Percentiles rank a stretch among this genome's conserved stretches.
phyloP scores from a whole-genome alignment of 768 basidiomycete species.

The Mycena filopes region DNA sequence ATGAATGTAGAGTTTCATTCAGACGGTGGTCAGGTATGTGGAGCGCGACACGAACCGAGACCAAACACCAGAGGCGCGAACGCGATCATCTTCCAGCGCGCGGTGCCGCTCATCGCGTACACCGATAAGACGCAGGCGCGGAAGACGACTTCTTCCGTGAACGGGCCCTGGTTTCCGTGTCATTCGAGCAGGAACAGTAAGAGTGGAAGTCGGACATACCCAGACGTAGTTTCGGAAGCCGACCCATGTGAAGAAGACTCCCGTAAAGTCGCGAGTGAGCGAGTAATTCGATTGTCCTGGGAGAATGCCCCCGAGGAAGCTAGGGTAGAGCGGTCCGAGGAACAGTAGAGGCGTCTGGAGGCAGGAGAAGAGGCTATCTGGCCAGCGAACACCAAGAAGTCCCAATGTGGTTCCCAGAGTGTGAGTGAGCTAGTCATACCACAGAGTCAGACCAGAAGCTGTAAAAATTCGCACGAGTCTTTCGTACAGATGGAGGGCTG shows the following conservation, averaged over 20 bases:
- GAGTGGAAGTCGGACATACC: too few relatives aligned
- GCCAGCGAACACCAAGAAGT: slow-evolving; percentile 13
- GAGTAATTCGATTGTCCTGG: slow-evolving; percentile 68
- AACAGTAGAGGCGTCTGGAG: slow-evolving; percentile 80
- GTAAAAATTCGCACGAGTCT: not conserved
- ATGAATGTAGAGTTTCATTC: too few relatives aligned
- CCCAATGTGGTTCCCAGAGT: not conserved
- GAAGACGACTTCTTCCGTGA: slow-evolving; percentile 94
- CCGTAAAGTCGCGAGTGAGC: slow-evolving; percentile 50
- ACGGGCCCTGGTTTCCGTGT: slow-evolving; percentile 90
- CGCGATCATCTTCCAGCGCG: too few relatives aligned
- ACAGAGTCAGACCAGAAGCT: not conserved
- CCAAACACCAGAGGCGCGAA: slow-evolving; percentile 90
- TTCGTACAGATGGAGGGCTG: not conserved
- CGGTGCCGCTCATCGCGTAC: too few relatives aligned
- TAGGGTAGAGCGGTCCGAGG: slow-evolving; percentile 78
- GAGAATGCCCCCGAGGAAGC: slow-evolving; percentile 55
- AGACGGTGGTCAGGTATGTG: slow-evolving; percentile 40
- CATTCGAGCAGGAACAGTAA: too few relatives aligned
- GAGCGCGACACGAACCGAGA: slow-evolving; percentile 63
- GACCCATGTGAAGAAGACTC: slow-evolving; percentile 58
- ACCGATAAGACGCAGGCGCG: too few relatives aligned
- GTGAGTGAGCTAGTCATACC: not conserved
- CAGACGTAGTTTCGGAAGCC: slow-evolving; percentile 78
- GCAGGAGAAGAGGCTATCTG: slow-evolving; percentile 53